A percentile compares a stretch with the other conserved stretches of the same genome.
phyloP scores from a whole-genome alignment of 148 eudicot genomes.

The Chenopodium formosanum region DNA sequence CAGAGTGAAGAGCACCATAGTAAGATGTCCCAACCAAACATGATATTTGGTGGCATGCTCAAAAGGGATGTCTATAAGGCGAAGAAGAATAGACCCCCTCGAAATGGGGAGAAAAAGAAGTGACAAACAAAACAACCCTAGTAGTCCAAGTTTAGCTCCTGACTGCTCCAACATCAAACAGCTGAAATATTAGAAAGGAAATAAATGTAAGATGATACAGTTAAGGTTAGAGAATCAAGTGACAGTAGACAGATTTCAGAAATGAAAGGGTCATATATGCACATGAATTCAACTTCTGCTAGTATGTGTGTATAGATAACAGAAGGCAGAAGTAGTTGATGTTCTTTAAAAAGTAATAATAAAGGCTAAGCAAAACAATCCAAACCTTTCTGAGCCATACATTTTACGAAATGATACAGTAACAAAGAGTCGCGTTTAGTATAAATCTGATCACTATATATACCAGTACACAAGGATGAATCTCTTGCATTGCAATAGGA shows the following conservation, averaged over 20 bases:
- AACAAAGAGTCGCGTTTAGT: too few relatives aligned
- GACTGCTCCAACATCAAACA: slow-evolving; percentile 43
- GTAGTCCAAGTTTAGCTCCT: slow-evolving; percentile 52
- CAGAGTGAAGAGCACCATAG: slow-evolving; percentile 67
- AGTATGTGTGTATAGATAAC: too few relatives aligned
- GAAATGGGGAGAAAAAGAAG: slow-evolving; percentile 81
- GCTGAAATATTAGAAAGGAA: slow-evolving; percentile 37
- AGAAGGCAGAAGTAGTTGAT: too few relatives aligned
- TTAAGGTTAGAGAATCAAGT: neutral
- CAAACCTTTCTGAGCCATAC: too few relatives aligned
- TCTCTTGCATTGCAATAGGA: too few relatives aligned
- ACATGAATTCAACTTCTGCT: too few relatives aligned
- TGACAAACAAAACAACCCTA: slow-evolving; percentile 68
- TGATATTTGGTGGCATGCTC: slow-evolving; percentile 87
- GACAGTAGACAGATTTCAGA: neutral
- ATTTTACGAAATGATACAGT: too few relatives aligned
- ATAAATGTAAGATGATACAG: neutral
- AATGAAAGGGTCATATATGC: neutral
- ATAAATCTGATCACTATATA: too few relatives aligned
- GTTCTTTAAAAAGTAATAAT: too few relatives aligned
- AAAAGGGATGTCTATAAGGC: slow-evolving; percentile 69
- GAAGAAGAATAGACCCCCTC: slow-evolving; percentile 77
- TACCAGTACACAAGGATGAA: too few relatives aligned
- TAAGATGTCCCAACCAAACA: slow-evolving; percentile 91
- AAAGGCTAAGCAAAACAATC: too few relatives aligned